These are phyloP conservation scores for Botrytis medusae DNA, from an alignment of 2,329 filamentous ascomycete genomes.

Conservation along the genomic window DNA sequence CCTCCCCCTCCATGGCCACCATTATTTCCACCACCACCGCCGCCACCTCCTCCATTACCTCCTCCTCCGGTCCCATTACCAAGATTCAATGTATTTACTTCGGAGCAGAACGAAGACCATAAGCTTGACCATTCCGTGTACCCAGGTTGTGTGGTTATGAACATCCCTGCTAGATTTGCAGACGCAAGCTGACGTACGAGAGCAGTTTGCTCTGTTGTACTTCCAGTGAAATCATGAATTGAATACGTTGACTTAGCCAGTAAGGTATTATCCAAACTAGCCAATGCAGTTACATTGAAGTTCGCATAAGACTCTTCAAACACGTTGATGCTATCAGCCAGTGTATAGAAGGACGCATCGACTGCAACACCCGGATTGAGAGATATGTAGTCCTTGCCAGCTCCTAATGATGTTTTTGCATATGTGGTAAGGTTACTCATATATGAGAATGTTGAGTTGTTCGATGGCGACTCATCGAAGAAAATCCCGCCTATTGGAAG, in stretches of 20 bases:
- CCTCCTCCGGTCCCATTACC: neutral
- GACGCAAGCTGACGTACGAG: slow-evolving; percentile 28
- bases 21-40: neutral
- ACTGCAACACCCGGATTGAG: slow-evolving; percentile 32
- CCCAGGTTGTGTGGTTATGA: slow-evolving; percentile 29
- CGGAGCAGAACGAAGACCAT: slow-evolving; percentile 27
- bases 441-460: slow-evolving; percentile 25
- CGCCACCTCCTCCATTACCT: no score
- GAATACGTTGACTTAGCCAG: slow-evolving; percentile 27
- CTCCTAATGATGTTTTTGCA: slow-evolving; percentile 26
- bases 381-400: slow-evolving; percentile 26
- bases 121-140: slow-evolving; percentile 25
- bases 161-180: slow-evolving; percentile 26
- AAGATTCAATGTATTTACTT: slow-evolving; percentile 20
- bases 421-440: slow-evolving; percentile 29
- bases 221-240: slow-evolving; percentile 30
- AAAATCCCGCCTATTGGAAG: slow-evolving; percentile 16
- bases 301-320: slow-evolving; percentile 27
- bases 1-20: neutral
- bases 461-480: slow-evolving; percentile 21
- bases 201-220: slow-evolving; percentile 22
- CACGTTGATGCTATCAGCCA: slow-evolving; percentile 31
- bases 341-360: slow-evolving; percentile 28
- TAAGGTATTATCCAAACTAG: slow-evolving; percentile 18
- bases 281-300: slow-evolving; percentile 26